Evolutionary conservation across 2,329 filamentous ascomycete genomes (phyloP), one percentile per base, ranked within the genome.

Genomic region (Plenodomus biglobosus): DNA sequence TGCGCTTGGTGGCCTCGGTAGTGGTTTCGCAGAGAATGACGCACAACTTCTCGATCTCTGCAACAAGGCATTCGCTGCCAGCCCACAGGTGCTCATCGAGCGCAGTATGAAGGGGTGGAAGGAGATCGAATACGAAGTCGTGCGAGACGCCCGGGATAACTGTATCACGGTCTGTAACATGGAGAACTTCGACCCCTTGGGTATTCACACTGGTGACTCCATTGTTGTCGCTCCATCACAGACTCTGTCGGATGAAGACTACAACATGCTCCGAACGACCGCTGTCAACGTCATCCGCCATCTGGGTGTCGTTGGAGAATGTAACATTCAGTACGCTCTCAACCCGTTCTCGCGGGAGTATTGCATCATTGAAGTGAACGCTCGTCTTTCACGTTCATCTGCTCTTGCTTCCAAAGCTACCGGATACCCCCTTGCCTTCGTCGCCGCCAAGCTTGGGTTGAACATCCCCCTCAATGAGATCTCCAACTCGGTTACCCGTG

Each of bases 51-150:
- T 88, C 27, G 89, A 92, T 1, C 86, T 97, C 38, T 97, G 94
- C 80, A 86, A 89, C 73, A 96, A 95, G 75, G 92, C 94, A 6
- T 91, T 99, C 59, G 92, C 94, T 21, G 92, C 89, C 59, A 96
- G 90, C 69, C 94, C 94, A 8, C 94, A 99, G 71, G 90, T 99
- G 7, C 82, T 99, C 46, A 95, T 99, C 64, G 94, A 99, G 78
- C 86, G 89, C 72, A 95, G 90, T 77, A 97, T 99, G 92, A 97
- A 97, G 78, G 94, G 94, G 50, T 99, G 94, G 94, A 99, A 99
- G 75, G 94, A 99, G 75, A 95, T 97, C 55, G 94, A 99, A 74
- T 99, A 97, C 69, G 94, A 99, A 74, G 94, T 97, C 53, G 94
- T 99, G 35, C 87, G 94, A 66, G 94, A 97, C 78, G 88, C 86